Evolutionary conservation across 164 flowering plant genomes (phyloP).

Genomic region (Vitis amurensis): DNA sequence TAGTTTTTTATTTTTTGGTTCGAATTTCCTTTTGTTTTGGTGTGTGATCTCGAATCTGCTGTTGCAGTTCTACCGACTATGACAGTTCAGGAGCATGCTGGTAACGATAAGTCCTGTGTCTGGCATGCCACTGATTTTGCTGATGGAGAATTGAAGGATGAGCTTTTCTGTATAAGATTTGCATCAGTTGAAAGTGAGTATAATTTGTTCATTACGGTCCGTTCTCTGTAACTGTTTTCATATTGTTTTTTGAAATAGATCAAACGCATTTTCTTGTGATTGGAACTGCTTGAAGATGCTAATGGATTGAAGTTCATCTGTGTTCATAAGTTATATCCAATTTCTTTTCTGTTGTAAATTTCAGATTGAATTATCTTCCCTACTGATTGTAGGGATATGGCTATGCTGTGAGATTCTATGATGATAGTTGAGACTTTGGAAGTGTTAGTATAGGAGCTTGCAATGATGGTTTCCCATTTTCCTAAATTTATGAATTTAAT

Average conservation of each 20-base stretch:
- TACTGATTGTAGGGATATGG: too few relatives aligned
- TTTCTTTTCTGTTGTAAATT: too few relatives aligned
- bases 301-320: too few relatives aligned
- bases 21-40: not conserved
- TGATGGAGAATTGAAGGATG: slow-evolving; percentile 73
- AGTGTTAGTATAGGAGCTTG: too few relatives aligned
- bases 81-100: slow-evolving; percentile 70
- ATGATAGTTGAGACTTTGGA: too few relatives aligned
- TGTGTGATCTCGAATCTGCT: not conserved
- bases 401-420: too few relatives aligned
- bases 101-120: slow-evolving; percentile 74
- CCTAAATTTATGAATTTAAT: too few relatives aligned
- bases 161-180: slow-evolving; percentile 62
- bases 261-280: too few relatives aligned
- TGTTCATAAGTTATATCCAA: too few relatives aligned
- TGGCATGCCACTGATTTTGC: slow-evolving; percentile 76
- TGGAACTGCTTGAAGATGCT: too few relatives aligned
- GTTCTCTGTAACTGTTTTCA: not conserved
- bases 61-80: slow-evolving; percentile 49
- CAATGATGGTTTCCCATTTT: too few relatives aligned
- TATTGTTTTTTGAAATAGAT: not conserved
- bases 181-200: slow-evolving; percentile 64
- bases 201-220: not conserved
- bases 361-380: too few relatives aligned
- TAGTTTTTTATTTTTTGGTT: not conserved